Evolutionary conservation across 495 filamentous ascomycete genomes (phyloP).

Genomic region (Aspergillus steynii): DNA sequence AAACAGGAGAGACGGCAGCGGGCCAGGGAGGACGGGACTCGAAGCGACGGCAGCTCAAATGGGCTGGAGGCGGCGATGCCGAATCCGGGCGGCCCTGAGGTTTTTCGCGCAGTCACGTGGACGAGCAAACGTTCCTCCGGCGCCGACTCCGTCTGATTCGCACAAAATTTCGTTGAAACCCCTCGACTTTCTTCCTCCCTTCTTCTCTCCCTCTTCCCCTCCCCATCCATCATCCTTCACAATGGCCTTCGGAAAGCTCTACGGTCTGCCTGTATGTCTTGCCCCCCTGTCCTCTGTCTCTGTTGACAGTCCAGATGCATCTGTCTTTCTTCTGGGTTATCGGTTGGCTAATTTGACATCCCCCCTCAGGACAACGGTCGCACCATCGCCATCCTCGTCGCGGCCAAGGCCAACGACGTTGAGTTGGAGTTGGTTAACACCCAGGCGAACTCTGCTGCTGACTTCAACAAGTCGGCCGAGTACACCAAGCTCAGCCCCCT

Average conservation of each 20-base stretch:
- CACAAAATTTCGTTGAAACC: constrained; percentile 38
- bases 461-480: constrained; percentile 55
- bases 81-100: constrained; percentile 17
- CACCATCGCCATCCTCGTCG: constrained; percentile 81
- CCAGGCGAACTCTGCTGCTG: constrained; percentile 42
- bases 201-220: constrained; percentile 35
- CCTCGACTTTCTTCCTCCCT: constrained; percentile 28
- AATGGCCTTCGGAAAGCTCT: constrained; percentile 97
- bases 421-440: constrained; percentile 81
- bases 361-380: constrained; percentile 76
- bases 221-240: constrained; percentile 38
- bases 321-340: constrained; percentile 1
- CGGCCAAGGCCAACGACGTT: constrained; percentile 94
- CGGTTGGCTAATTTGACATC: constrained; percentile 20
- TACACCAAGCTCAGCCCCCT: constrained; percentile 85
- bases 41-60: too few species aligned
- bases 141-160: constrained; percentile 33
- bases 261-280: constrained; percentile 74
- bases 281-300: constrained; percentile 13
- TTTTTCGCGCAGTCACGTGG: constrained; percentile 35
- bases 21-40: neutral
- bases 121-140: constrained; percentile 34
- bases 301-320: constrained; percentile 11
- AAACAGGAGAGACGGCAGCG: neutral
- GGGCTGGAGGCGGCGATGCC: neutral